These are phyloP conservation scores for Candida neerlandica DNA, from an alignment of 1,139 yeast genomes.

Conservation along the genomic window DNA sequence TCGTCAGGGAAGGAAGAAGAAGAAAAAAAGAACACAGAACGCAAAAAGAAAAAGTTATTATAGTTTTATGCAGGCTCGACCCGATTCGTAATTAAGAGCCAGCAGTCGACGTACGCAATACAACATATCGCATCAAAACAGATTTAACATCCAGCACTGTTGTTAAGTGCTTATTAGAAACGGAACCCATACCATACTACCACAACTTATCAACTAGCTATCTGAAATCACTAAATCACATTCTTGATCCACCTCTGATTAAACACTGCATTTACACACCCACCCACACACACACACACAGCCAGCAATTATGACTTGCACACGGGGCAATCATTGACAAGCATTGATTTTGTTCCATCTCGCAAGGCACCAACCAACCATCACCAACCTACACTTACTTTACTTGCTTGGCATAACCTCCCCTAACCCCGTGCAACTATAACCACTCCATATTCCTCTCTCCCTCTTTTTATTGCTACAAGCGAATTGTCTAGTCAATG, in stretches of 20 bases:
- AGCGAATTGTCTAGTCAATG: too few species aligned
- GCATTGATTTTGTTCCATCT: neutral
- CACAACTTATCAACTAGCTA: neutral
- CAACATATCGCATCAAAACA: neutral
- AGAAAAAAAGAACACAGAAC: too few species aligned
- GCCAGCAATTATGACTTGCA: neutral
- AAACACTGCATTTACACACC: neutral
- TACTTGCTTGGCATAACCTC: too few species aligned
- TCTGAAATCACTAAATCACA: too few species aligned
- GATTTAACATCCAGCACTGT: neutral
- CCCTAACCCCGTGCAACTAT: too few species aligned
- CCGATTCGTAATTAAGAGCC: constrained; percentile 1
- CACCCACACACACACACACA: neutral
- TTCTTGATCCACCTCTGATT: neutral
- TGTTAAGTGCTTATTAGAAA: neutral
- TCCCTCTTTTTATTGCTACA: too few species aligned
- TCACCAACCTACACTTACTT: too few species aligned
- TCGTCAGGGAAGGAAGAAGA: neutral
- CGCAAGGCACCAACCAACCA: too few species aligned
- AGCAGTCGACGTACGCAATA: neutral
- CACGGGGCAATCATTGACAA: neutral
- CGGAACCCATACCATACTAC: too few species aligned
- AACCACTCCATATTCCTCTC: too few species aligned
- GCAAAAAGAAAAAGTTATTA: too few species aligned
- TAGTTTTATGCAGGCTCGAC: neutral